Evolutionary conservation across 352 stramenopile genomes (phyloP).

Genomic region (Aphanomyces invadans): DNA sequence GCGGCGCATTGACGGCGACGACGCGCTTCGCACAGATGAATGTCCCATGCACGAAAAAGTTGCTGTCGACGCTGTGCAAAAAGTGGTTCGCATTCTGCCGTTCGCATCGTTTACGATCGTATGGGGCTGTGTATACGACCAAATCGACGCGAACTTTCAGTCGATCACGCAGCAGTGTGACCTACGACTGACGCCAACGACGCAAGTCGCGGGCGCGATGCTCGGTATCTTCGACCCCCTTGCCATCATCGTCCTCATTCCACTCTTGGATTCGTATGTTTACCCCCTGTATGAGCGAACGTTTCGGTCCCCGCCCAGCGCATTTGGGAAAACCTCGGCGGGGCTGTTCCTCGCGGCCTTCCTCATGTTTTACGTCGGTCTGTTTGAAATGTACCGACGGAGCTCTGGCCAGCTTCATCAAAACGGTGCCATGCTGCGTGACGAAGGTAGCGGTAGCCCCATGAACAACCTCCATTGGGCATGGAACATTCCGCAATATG

Average conservation of each 20-base stretch:
- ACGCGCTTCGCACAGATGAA: neutral
- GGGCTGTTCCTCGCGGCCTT: constrained; percentile 64
- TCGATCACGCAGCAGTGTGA: constrained; percentile 81
- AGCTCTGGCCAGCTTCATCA: constrained; percentile 39
- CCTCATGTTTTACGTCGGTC: constrained; percentile 81
- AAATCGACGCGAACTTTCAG: constrained; percentile 83
- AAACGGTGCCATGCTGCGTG: neutral
- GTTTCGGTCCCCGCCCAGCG: constrained; percentile 49
- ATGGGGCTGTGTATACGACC: constrained; percentile 82
- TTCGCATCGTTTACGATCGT: constrained; percentile 87
- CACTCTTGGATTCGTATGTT: constrained; percentile 58
- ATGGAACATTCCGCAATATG: constrained; percentile 76
- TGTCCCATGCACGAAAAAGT: too few relatives aligned
- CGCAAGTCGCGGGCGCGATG: constrained; percentile 64
- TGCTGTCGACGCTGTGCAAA: constrained; percentile 84
- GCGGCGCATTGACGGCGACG: constrained; percentile 43
- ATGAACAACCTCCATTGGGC: constrained; percentile 82
- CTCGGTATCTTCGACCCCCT: constrained; percentile 82
- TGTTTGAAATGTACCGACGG: constrained; percentile 68
- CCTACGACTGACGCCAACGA: constrained; percentile 36
- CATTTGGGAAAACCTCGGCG: constrained; percentile 73
- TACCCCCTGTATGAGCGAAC: constrained; percentile 58
- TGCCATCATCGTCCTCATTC: constrained; percentile 75
- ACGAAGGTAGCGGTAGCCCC: constrained; percentile 29
- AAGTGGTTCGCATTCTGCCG: constrained; percentile 73